phyloP scores from a whole-genome alignment of 108 stramenopile genomes.

The Conticribra guillardii region DNA sequence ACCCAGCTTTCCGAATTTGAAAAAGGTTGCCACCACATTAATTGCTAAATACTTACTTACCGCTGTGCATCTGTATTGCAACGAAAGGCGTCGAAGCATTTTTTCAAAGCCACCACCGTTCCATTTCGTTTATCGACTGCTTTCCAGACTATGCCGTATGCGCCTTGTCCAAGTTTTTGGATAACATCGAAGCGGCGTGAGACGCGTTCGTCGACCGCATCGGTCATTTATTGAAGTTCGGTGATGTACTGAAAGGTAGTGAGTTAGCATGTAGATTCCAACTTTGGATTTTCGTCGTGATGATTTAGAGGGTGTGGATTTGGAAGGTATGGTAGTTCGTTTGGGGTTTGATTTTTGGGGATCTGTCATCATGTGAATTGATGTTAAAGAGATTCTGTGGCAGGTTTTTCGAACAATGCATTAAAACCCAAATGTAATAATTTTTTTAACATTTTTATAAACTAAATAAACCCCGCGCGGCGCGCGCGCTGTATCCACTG shows the following conservation, averaged over 20 bases:
- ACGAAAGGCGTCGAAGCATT: conserved; percentile 90
- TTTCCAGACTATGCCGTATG: conserved; percentile 87
- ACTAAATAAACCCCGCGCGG: conserved; percentile 48
- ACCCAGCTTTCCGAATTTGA: too few species aligned
- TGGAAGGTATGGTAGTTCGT: too few species aligned
- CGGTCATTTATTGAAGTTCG: conserved; percentile 47
- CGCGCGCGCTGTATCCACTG: conserved; percentile 19
- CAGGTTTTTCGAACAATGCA: too few species aligned
- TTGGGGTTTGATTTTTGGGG: too few species aligned
- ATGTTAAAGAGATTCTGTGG: too few species aligned
- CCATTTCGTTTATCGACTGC: conserved; percentile 70
- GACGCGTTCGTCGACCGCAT: conserved; percentile 49
- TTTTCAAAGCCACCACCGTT: conserved; percentile 78
- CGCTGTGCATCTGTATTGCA: conserved; percentile 79
- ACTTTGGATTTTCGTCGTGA: too few species aligned
- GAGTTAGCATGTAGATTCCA: too few species aligned
- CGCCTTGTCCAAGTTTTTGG: conserved; percentile 54
- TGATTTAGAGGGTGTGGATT: too few species aligned
- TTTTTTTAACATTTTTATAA: conserved; percentile 23
- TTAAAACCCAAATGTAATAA: too few species aligned
- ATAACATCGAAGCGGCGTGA: conserved; percentile 42
- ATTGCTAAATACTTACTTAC: conserved; percentile 48
- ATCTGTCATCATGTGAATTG: too few species aligned
- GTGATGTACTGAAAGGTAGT: too few species aligned
- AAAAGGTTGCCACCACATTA: neutral